Conservation (phyloP, 345 rosid species). For the Salix dunnii region DNA sequence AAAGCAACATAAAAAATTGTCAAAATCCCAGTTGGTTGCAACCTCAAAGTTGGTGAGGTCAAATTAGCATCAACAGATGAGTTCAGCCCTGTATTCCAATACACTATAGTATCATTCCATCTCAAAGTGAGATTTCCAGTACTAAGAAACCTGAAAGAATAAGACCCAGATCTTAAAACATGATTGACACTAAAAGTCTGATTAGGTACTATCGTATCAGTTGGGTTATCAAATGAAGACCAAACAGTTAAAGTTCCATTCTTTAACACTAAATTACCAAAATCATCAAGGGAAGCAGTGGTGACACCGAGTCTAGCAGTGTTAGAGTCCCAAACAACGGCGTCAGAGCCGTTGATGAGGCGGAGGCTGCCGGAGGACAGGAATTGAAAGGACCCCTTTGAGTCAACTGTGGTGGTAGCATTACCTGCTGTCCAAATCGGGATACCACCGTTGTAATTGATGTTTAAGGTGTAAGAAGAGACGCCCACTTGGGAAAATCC, state of each 20-base stretch:
- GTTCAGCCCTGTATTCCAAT: slow-evolving; percentile 50
- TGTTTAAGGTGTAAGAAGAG: slow-evolving; percentile 38
- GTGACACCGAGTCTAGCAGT: slow-evolving; percentile 39
- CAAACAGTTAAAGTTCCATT: slow-evolving; percentile 27
- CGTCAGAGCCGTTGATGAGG: slow-evolving; percentile 56
- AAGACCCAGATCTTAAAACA: slow-evolving; percentile 40
- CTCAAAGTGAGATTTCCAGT: slow-evolving; percentile 45
- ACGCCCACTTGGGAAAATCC: slow-evolving; percentile 37
- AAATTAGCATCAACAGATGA: slow-evolving; percentile 41
- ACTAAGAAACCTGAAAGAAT: slow-evolving; percentile 38
- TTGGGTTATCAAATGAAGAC: slow-evolving; percentile 61
- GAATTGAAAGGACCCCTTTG: slow-evolving; percentile 41
- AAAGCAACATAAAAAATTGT: slow-evolving; percentile 38
- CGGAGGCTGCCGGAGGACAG: slow-evolving; percentile 49
- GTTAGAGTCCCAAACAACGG: slow-evolving; percentile 50
- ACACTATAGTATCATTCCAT: slow-evolving; percentile 47
- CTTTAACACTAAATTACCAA: slow-evolving; percentile 42
- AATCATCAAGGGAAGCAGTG: slow-evolving; percentile 49
- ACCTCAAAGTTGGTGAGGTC: slow-evolving; percentile 39
- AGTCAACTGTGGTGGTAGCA: slow-evolving; percentile 36
- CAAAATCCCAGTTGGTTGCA: slow-evolving; percentile 45
- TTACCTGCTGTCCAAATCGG: slow-evolving; percentile 50
- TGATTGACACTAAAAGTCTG: slow-evolving; percentile 39
- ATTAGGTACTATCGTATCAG: slow-evolving; percentile 41
- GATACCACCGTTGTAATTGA: slow-evolving; percentile 44